Evolutionary conservation across 805 yeast genomes (phyloP).

Genomic region (Clavispora vitiphila): DNA sequence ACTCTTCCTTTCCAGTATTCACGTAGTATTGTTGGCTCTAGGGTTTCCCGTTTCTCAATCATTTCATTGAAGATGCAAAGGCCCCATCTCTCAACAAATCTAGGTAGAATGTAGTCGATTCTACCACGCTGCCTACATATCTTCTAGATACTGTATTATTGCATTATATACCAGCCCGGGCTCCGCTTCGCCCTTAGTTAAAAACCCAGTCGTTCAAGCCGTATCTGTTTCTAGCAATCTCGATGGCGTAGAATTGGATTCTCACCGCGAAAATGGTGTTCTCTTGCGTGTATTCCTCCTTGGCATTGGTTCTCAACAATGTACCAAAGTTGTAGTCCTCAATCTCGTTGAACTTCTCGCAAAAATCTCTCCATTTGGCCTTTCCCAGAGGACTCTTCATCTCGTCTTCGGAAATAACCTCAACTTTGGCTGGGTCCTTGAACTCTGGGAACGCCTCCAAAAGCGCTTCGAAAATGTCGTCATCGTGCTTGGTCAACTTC

Average conservation of each 20-base stretch:
- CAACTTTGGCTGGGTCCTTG: slow-evolving; percentile 52
- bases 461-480: slow-evolving; percentile 59
- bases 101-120: too few relatives aligned
- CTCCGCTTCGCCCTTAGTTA: slow-evolving; percentile 6
- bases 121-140: too few relatives aligned
- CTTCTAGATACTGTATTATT: neutral
- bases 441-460: slow-evolving; percentile 85
- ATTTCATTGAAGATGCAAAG: too few relatives aligned
- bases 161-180: neutral
- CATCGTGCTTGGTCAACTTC: slow-evolving; percentile 67
- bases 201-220: slow-evolving; percentile 89
- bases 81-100: too few relatives aligned
- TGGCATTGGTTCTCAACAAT: slow-evolving; percentile 67
- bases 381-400: slow-evolving; percentile 80
- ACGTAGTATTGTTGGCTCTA: too few relatives aligned
- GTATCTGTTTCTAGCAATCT: slow-evolving; percentile 84
- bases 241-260: slow-evolving; percentile 92
- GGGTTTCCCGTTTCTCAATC: too few relatives aligned
- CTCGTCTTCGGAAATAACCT: slow-evolving; percentile 63
- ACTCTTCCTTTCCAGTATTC: too few relatives aligned
- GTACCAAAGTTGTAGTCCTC: slow-evolving; percentile 97
- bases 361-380: slow-evolving; percentile 84
- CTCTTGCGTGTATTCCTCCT: slow-evolving; percentile 73
- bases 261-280: slow-evolving; percentile 87
- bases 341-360: slow-evolving; percentile 77